Percentiles rank a stretch among this genome's conserved stretches.
These are phyloP conservation scores for Calonectria honghensis DNA, from an alignment of 2,329 filamentous ascomycete genomes.

Conservation along the genomic window DNA sequence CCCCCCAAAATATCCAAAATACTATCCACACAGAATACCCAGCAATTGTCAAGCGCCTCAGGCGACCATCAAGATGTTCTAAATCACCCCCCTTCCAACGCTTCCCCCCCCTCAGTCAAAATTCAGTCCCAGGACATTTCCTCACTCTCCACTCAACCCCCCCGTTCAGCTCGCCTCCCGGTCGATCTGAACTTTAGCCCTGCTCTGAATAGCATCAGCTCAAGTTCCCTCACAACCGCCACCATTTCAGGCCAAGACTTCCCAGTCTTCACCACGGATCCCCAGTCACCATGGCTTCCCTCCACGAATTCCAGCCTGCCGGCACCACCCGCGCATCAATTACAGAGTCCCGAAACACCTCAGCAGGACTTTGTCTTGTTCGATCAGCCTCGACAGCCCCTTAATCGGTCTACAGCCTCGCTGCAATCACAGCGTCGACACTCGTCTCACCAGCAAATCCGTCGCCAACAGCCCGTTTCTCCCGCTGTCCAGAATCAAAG, in stretches of 20 bases:
- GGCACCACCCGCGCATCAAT: constrained; percentile 76
- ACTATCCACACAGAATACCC: constrained; percentile 59
- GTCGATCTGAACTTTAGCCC: constrained; percentile 81
- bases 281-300: constrained; percentile 87
- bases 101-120: constrained; percentile 67
- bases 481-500: constrained; percentile 73
- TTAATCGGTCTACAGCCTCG: constrained; percentile 62
- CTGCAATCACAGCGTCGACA: constrained; percentile 66
- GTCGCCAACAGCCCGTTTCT: constrained; percentile 62
- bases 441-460: constrained; percentile 67
- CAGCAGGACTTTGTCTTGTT: constrained; percentile 88
- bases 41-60: constrained; percentile 57
- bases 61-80: constrained; percentile 75
- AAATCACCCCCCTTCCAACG: constrained; percentile 66
- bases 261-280: constrained; percentile 89
- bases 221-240: constrained; percentile 73
- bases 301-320: constrained; percentile 78
- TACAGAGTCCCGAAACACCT: constrained; percentile 69
- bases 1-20: constrained; percentile 55
- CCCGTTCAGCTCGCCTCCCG: constrained; percentile 71
- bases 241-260: constrained; percentile 80
- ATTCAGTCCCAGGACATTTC: constrained; percentile 70
- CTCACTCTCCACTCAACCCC: constrained; percentile 69
- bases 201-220: constrained; percentile 75
- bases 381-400: constrained; percentile 68